phyloP scores from a whole-genome alignment of 495 filamentous ascomycete genomes.

The Tricharina praecox region DNA sequence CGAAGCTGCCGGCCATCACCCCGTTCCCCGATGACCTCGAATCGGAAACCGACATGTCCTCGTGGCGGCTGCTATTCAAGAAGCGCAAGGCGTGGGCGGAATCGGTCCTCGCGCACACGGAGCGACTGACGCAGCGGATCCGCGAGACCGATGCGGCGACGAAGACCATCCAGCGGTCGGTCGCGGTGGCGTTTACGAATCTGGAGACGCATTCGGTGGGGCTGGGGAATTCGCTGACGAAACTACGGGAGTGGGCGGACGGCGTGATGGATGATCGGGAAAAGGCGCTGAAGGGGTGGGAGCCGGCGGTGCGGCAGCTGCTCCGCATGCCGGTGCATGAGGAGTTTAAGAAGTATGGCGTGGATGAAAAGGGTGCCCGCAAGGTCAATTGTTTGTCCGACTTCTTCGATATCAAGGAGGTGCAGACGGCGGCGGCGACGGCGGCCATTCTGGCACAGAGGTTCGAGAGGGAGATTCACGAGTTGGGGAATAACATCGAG shows the following conservation, averaged over 20 bases:
- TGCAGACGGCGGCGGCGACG: slow-evolving; percentile 37
- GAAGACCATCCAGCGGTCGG: slow-evolving; percentile 40
- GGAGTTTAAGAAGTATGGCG: slow-evolving; percentile 35
- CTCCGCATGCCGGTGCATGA: slow-evolving; percentile 41
- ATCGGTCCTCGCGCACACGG: slow-evolving; percentile 14
- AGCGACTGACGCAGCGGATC: slow-evolving; percentile 25
- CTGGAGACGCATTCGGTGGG: slow-evolving; percentile 47
- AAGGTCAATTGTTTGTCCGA: slow-evolving; percentile 36
- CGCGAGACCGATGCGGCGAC: slow-evolving; percentile 39
- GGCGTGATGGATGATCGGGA: slow-evolving; percentile 43
- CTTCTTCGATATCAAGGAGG: slow-evolving; percentile 42
- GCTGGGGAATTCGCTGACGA: slow-evolving; percentile 42
- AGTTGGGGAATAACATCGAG: slow-evolving; percentile 36
- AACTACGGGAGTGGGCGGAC: slow-evolving; percentile 45
- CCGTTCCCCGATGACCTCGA: slow-evolving; percentile 21
- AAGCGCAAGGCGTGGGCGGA: slow-evolving; percentile 26
- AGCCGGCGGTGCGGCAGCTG: slow-evolving; percentile 36
- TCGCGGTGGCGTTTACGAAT: slow-evolving; percentile 51
- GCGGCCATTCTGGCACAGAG: slow-evolving; percentile 33
- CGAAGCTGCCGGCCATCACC: slow-evolving; percentile 14
- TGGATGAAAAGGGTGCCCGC: slow-evolving; percentile 17
- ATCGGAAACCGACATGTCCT: slow-evolving; percentile 20
- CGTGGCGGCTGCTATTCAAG: slow-evolving; percentile 24
- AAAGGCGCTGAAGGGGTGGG: slow-evolving; percentile 40
- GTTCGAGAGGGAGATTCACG: slow-evolving; percentile 38